These are phyloP conservation scores for Conringia planisiliqua DNA, from an alignment of 345 rosid genomes.

Conservation along the genomic window DNA sequence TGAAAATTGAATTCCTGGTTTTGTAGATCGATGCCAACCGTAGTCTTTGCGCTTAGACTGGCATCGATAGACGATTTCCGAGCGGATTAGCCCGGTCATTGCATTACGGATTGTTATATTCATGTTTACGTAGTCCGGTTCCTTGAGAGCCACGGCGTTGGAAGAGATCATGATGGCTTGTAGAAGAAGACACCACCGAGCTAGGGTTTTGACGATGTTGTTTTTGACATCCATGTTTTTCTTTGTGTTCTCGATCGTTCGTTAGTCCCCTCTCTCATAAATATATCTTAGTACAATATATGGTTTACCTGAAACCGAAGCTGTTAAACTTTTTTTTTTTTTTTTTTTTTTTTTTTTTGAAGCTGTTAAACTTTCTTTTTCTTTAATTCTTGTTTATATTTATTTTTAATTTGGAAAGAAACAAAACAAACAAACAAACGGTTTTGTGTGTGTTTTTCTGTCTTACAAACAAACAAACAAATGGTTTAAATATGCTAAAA, in stretches of 20 bases:
- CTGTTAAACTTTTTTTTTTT: background rate
- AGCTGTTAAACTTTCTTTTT: too few relatives aligned
- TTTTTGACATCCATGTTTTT: slow-evolving; percentile 6
- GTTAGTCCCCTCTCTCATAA: background rate
- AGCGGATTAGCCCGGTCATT: slow-evolving; percentile 23
- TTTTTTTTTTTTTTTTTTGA: background rate
- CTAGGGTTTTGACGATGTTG: slow-evolving; percentile 8
- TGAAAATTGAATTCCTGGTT: slow-evolving; percentile 21
- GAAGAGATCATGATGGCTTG: slow-evolving; percentile 21
- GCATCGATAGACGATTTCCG: slow-evolving; percentile 27
- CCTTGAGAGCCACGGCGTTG: slow-evolving; percentile 12
- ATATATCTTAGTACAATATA: background rate
- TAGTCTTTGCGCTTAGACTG: slow-evolving; percentile 33
- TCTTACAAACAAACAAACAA: background rate
- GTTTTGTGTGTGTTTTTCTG: background rate
- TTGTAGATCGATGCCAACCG: slow-evolving; percentile 30
- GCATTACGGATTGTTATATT: slow-evolving; percentile 33
- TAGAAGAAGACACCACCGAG: slow-evolving; percentile 21
- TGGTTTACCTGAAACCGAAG: slow-evolving; percentile 13
- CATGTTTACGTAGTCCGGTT: slow-evolving; percentile 31
- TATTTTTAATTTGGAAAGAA: too few relatives aligned
- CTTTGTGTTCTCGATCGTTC: background rate
- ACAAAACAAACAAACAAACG: too few relatives aligned
- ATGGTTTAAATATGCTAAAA: slow-evolving; percentile 23
- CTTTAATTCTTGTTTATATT: too few relatives aligned